These are phyloP conservation scores for Linanthus parryae DNA, from an alignment of 148 eudicot species.

Conservation along the genomic window DNA sequence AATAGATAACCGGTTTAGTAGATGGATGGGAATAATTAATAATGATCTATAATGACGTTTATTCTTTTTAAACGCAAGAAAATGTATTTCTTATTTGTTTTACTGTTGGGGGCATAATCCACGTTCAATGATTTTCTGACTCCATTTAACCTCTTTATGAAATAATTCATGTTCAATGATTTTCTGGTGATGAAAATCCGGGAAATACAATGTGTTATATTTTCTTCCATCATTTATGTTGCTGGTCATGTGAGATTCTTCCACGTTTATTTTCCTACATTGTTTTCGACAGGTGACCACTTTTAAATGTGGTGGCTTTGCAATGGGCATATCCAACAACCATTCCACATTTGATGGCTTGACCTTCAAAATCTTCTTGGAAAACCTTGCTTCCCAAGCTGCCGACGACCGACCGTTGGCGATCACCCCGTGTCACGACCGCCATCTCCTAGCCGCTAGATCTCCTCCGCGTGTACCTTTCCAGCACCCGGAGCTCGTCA, in stretches of 20 bases:
- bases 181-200: not conserved
- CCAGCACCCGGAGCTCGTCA: slow-evolving; percentile 70
- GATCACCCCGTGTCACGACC: slow-evolving; percentile 50
- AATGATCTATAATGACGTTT: too few species aligned
- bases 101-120: too few species aligned
- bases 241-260: not conserved
- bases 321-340: slow-evolving; percentile 67
- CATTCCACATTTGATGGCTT: slow-evolving; percentile 69
- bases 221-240: not conserved
- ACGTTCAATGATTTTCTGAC: too few species aligned
- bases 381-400: slow-evolving; percentile 67
- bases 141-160: too few species aligned
- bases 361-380: slow-evolving; percentile 55
- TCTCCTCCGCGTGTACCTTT: slow-evolving; percentile 71
- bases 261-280: not conserved
- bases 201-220: not conserved
- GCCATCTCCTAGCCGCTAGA: slow-evolving; percentile 66
- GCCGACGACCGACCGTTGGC: slow-evolving; percentile 43
- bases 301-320: slow-evolving; percentile 91
- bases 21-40: too few species aligned
- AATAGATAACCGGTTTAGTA: too few species aligned
- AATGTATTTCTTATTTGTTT: too few species aligned
- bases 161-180: too few species aligned
- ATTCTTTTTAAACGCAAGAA: too few species aligned
- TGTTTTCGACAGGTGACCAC: slow-evolving; percentile 47